Percentiles rank a stretch among this genome's conserved stretches.
Conservation (phyloP, 805 yeast species). For the Myxozyma geophila region DNA sequence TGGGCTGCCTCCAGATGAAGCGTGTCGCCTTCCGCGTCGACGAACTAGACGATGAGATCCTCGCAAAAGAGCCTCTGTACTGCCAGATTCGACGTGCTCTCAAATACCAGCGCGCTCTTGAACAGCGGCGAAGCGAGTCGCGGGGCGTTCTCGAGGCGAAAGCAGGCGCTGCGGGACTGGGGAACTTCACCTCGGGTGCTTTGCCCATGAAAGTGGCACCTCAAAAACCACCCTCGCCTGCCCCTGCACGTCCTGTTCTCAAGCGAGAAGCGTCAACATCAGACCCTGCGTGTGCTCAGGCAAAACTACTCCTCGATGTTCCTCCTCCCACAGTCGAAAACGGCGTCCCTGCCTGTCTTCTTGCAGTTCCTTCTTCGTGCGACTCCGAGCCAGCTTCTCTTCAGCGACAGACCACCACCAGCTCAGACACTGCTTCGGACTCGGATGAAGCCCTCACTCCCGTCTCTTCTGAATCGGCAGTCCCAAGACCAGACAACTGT, state of each 20-base stretch:
- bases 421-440: not conserved
- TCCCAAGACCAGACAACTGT: conserved; percentile 3
- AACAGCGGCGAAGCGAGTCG: conserved; percentile 3
- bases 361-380: not conserved
- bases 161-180: conserved; percentile 3
- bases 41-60: conserved; percentile 32
- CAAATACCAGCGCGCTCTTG: conserved; percentile 19
- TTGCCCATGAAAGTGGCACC: not conserved
- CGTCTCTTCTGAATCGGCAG: not conserved
- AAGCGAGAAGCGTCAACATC: not conserved
- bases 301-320: conserved; percentile 3
- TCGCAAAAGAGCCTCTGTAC: conserved; percentile 33
- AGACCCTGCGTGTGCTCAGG: conserved; percentile 4
- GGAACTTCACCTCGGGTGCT: conserved; percentile 8
- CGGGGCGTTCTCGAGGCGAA: conserved; percentile 2
- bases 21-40: conserved; percentile 35
- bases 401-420: not conserved
- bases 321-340: conserved; percentile 6
- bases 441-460: not conserved
- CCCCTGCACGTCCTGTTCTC: conserved; percentile 1
- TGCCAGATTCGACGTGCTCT: conserved; percentile 27
- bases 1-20: conserved; percentile 15
- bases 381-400: not conserved
- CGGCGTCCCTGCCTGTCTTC: conserved; percentile 2
- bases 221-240: not conserved